Conservation (phyloP, 441 rosid genomes). For the Euphorbia corollata region DNA sequence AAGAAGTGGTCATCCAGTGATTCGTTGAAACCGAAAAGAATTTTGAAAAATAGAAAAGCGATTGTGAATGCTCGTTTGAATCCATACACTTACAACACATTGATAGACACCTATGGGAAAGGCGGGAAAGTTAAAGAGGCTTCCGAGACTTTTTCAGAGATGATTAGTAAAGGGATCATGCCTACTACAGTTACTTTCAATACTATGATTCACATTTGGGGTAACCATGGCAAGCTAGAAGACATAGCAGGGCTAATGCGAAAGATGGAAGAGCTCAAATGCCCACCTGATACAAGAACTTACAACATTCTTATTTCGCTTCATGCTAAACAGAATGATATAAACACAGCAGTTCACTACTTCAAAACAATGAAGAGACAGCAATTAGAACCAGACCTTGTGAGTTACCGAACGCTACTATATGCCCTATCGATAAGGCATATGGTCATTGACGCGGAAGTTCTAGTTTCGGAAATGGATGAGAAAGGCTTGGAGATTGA, state of each 20-base stretch:
- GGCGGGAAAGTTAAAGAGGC: conserved; percentile 68
- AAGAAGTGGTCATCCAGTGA: conserved; percentile 56
- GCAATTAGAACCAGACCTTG: conserved; percentile 59
- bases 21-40: conserved; percentile 26
- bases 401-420: conserved; percentile 74
- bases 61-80: conserved; percentile 41
- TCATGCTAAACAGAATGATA: conserved; percentile 56
- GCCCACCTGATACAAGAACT: conserved; percentile 74
- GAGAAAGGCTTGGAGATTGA: conserved; percentile 54
- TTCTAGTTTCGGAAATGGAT: conserved; percentile 58
- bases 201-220: conserved; percentile 75
- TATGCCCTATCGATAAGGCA: conserved; percentile 76
- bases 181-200: conserved; percentile 83
- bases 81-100: conserved; percentile 57
- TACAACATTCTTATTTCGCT: conserved; percentile 76
- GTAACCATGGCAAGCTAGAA: conserved; percentile 52
- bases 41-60: conserved; percentile 15
- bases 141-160: conserved; percentile 45
- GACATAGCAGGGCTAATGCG: conserved; percentile 55
- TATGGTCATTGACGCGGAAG: conserved; percentile 71
- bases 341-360: conserved; percentile 43
- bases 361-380: conserved; percentile 60
- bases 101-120: conserved; percentile 84
- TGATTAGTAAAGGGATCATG: conserved; percentile 59
- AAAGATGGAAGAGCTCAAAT: conserved; percentile 63